These are phyloP conservation scores for Curvularia sp. DNA, from an alignment of 2,329 filamentous ascomycete genomes.

Conservation along the genomic window DNA sequence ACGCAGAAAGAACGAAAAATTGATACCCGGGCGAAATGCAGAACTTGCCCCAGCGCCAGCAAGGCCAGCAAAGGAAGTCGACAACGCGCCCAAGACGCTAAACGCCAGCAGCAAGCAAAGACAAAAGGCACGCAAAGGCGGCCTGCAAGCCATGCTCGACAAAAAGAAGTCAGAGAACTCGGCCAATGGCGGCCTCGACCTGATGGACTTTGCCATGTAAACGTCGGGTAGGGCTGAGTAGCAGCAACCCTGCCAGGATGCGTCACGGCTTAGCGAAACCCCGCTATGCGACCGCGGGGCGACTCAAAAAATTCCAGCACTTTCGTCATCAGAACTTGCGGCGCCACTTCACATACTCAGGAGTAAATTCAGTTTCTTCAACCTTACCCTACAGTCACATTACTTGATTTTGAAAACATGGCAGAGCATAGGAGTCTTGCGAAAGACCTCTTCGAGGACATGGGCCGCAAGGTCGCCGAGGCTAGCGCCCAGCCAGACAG, in stretches of 20 bases:
- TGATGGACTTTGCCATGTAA: constrained; percentile 63
- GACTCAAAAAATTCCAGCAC: constrained; percentile 44
- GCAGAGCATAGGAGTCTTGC: constrained; percentile 50
- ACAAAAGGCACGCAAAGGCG: constrained; percentile 62
- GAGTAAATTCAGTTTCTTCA: not conserved
- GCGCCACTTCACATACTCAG: constrained; percentile 8
- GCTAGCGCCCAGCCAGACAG: constrained; percentile 45
- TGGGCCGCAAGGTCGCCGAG: constrained; percentile 58
- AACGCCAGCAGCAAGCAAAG: constrained; percentile 61
- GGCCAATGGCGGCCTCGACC: constrained; percentile 52
- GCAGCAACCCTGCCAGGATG: constrained; percentile 21
- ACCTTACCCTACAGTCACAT: not conserved
- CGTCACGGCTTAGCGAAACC: constrained; percentile 32
- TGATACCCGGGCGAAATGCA: constrained; percentile 9
- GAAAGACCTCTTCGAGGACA: constrained; percentile 60
- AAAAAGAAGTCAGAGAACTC: constrained; percentile 51
- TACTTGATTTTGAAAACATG: constrained; percentile 31
- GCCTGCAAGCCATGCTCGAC: constrained; percentile 61
- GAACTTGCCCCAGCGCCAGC: constrained; percentile 2
- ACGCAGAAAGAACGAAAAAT: constrained; percentile 28
- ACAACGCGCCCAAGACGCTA: constrained; percentile 42
- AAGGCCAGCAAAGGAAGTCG: constrained; percentile 19
- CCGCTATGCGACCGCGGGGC: constrained; percentile 42
- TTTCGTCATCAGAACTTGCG: constrained; percentile 26
- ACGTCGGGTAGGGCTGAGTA: constrained; percentile 37